Conservation (phyloP, 2,329 filamentous ascomycete genomes). For the Colletotrichum navitas region DNA sequence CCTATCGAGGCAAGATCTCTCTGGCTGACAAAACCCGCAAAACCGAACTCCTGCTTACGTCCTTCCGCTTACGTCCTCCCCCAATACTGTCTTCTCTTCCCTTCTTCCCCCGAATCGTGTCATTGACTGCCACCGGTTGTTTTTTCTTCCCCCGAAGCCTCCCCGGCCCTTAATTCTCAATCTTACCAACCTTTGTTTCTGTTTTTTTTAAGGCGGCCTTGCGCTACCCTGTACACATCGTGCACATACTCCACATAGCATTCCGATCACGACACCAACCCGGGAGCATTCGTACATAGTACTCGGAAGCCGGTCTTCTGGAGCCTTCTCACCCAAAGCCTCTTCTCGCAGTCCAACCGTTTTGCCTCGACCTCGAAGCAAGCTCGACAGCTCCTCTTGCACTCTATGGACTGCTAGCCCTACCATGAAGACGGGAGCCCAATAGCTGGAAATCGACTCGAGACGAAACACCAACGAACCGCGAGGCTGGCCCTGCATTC, state of each 20-base stretch:
- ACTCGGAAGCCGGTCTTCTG: conserved; percentile 44
- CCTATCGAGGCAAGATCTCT: conserved; percentile 23
- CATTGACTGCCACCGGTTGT: conserved; percentile 29
- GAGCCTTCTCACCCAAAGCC: conserved; percentile 11
- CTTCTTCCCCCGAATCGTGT: conserved; percentile 24
- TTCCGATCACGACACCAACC: conserved; percentile 31
- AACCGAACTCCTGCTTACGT: conserved; percentile 39
- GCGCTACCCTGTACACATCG: not conserved
- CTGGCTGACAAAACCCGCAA: conserved; percentile 42
- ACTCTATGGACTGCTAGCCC: conserved; percentile 31
- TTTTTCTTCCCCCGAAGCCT: conserved; percentile 13
- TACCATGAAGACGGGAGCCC: conserved; percentile 36
- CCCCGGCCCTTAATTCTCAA: conserved; percentile 25
- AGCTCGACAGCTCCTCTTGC: not conserved
- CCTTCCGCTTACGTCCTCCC: not conserved
- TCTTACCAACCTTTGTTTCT: conserved; percentile 2
- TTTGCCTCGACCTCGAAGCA: not conserved
- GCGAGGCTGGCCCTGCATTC: conserved; percentile 30
- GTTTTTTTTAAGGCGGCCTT: not conserved
- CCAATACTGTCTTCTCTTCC: conserved; percentile 13
- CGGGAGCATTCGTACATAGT: conserved; percentile 27
- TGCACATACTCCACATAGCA: conserved; percentile 21
- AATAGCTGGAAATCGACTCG: conserved; percentile 25
- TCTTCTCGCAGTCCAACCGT: not conserved
- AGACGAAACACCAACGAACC: conserved; percentile 33